Base-by-base conservation (phyloP, 2,329 filamentous ascomycete genomes). In the Ascochyta koolunga region DNA sequence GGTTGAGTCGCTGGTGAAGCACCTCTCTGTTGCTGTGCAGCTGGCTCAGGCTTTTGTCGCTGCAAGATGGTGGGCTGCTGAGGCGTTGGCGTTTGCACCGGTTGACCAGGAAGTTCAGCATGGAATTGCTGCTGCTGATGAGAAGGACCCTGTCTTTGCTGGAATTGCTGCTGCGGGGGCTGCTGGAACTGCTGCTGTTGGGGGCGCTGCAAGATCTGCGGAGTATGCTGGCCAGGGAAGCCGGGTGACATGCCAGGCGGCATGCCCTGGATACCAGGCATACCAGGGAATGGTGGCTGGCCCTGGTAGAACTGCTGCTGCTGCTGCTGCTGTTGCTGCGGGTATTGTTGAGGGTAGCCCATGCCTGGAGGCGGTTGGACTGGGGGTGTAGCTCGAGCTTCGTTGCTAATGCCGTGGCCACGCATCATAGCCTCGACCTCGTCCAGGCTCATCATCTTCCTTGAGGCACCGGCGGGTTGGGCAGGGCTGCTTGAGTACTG, bases 401-500 rank as follows among this genome's bases (percentile, higher is more conserved):
- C 58, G 18, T 54, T 54, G 24, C 59, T 56, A 19, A 84, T 83
- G 27, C 85, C 78, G 63, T 93, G 88, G 29, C 84, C 82, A 56
- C 90, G 86, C 88, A 99, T 93, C 60, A 91, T 88, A 48, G 93
- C 93, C 78, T 99, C 95, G 18, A 99, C 93, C 78, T 99, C 95
- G 73, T 98, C 95, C 68, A 99, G 76, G 67, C 91, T 98, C 89
- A 99, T 88, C 78, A 97, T 88, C 79, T 93, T 97, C 68, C 87
- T 86, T 5, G 76, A 62, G 8, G 55, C 57, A 32, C 65, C 62
- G 22, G 71, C 65, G 2, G 60, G 48, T 31, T 62, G 62, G 13
- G 62, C 55, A 18, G 60, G 50, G 33, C 58, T 60, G 72, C 66
- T 44, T 10, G 54, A 51, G 40, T 52, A 56, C 31, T 40, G 54